Evolutionary conservation across 371 early-diverging fungal species (phyloP).

Genomic region (Actinomortierella ambigua): DNA sequence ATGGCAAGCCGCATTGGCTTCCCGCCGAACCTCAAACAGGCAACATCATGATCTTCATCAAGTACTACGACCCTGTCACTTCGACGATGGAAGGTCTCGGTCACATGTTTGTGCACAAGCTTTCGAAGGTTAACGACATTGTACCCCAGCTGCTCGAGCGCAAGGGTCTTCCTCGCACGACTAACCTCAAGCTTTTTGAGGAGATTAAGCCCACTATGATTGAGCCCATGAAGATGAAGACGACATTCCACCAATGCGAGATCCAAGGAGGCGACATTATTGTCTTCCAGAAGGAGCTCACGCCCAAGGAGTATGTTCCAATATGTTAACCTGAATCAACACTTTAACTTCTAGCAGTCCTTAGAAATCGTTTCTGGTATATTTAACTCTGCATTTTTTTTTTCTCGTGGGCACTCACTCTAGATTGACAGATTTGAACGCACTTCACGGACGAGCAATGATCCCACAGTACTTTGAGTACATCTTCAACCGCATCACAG

Average conservation of each 20-base stretch:
- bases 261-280: slow-evolving; percentile 93
- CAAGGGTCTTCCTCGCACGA: slow-evolving; percentile 60
- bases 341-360: no score
- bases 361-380: no score
- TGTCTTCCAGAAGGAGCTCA: slow-evolving; percentile 71
- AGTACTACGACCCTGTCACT: slow-evolving; percentile 80
- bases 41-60: slow-evolving; percentile 71
- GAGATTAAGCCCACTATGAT: slow-evolving; percentile 94
- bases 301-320: slow-evolving; percentile 57
- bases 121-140: slow-evolving; percentile 65
- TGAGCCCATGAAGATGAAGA: slow-evolving; percentile 67
- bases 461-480: slow-evolving; percentile 78
- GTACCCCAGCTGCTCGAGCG: slow-evolving; percentile 59
- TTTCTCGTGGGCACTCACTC: neutral
- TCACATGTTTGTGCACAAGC: no score
- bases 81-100: slow-evolving; percentile 58
- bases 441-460: slow-evolving; percentile 47
- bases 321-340: neutral
- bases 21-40: slow-evolving; percentile 46
- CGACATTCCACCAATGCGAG: slow-evolving; percentile 76
- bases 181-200: slow-evolving; percentile 74
- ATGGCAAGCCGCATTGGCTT: slow-evolving; percentile 23
- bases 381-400: neutral
- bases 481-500: slow-evolving; percentile 65
- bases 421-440: neutral